phyloP scores from a whole-genome alignment of 495 filamentous ascomycete species.

The Eremomyces bilateralis region DNA sequence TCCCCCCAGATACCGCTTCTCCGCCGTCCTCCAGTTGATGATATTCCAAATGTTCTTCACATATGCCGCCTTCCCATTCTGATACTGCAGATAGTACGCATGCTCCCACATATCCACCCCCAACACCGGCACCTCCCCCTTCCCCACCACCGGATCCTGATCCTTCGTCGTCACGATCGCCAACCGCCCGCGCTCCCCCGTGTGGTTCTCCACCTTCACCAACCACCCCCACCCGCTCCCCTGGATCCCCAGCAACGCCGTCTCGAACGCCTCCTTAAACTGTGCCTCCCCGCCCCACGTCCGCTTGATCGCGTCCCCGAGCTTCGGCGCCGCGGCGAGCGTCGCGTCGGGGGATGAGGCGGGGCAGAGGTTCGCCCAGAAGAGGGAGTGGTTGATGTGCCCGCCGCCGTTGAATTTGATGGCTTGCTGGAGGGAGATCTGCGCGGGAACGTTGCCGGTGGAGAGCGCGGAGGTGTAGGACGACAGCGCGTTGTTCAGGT shows the following conservation, averaged over 20 bases:
- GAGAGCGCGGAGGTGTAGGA: conserved; percentile 8
- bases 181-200: conserved; percentile 11
- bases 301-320: conserved; percentile 13
- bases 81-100: conserved; percentile 23
- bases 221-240: conserved; percentile 23
- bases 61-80: conserved; percentile 18
- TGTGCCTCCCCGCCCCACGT: conserved; percentile 14
- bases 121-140: conserved; percentile 16
- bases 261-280: conserved; percentile 18
- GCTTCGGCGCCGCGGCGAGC: conserved; percentile 11
- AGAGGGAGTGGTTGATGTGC: conserved; percentile 23
- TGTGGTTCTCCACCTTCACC: conserved; percentile 10
- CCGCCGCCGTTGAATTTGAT: conserved; percentile 22
- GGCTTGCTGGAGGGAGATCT: conserved; percentile 11
- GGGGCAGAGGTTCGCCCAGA: conserved; percentile 20
- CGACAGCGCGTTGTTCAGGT: conserved; percentile 17
- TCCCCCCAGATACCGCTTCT: conserved; percentile 12
- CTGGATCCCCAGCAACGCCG: conserved; percentile 17
- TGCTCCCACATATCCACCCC: conserved; percentile 24
- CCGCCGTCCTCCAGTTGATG: conserved; percentile 17
- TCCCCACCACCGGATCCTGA: conserved; percentile 18
- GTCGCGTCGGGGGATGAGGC: conserved; percentile 10
- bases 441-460: conserved; percentile 10
- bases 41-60: conserved; percentile 19
- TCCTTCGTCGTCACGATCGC: conserved; percentile 19